A percentile compares a stretch with the other conserved stretches of the same genome.
phyloP scores from a whole-genome alignment of 495 filamentous ascomycete genomes.

The Talaromyces stipitatus region DNA sequence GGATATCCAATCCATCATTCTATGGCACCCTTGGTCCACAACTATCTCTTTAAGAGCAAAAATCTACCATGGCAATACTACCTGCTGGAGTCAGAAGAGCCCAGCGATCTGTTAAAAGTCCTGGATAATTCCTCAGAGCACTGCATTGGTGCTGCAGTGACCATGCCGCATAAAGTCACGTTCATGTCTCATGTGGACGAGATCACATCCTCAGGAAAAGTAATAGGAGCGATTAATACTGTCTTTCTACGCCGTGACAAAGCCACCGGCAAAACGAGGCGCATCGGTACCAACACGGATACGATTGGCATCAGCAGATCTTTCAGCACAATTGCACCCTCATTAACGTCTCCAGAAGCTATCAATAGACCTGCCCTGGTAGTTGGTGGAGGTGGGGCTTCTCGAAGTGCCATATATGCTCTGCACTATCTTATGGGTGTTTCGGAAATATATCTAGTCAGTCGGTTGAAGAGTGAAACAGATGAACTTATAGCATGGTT shows the following conservation, averaged over 20 bases:
- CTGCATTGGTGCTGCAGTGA: conserved; percentile 38
- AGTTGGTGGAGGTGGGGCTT: conserved; percentile 37
- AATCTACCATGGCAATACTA: conserved; percentile 1
- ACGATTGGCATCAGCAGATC: conserved; percentile 23
- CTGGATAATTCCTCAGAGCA: not conserved
- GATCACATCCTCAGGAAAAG: conserved; percentile 21
- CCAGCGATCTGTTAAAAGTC: not conserved
- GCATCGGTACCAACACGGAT: conserved; percentile 32
- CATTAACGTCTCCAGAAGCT: conserved; percentile 9
- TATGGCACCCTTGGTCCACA: not conserved
- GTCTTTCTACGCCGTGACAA: conserved; percentile 19
- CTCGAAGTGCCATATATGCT: conserved; percentile 33
- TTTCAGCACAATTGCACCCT: conserved; percentile 18
- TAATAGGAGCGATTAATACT: conserved; percentile 38
- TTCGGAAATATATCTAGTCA: conserved; percentile 2
- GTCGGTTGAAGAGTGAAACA: not conserved
- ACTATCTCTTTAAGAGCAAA: not conserved
- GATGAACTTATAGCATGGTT: not conserved
- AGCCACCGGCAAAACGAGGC: conserved; percentile 21
- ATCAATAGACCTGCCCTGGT: conserved; percentile 21
- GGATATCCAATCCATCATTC: conserved; percentile 1
- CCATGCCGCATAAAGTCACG: conserved; percentile 42
- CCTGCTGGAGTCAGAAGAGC: not conserved
- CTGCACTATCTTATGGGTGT: conserved; percentile 8
- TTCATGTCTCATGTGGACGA: conserved; percentile 30